Conservation (phyloP, 176 grass and related monocot species). For the Aegilops tauschii region DNA sequence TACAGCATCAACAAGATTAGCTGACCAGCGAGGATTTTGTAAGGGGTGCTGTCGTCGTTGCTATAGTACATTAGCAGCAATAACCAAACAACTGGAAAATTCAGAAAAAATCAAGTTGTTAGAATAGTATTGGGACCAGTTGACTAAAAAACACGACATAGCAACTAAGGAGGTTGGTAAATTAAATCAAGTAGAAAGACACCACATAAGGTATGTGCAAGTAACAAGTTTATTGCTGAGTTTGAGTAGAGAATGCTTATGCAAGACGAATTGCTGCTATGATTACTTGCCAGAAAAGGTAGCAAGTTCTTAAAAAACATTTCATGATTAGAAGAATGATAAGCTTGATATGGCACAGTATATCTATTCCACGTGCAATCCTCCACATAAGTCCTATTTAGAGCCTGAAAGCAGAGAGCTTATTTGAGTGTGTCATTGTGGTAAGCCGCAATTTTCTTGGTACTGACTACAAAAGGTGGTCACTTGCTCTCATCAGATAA, state of each 20-base stretch:
- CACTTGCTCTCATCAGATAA: neutral
- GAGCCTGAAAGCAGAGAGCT: neutral
- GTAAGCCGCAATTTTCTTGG: neutral
- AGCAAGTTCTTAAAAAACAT: neutral
- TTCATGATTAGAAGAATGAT: conserved; percentile 9
- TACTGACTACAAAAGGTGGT: neutral
- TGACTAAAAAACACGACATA: conserved; percentile 4
- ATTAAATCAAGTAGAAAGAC: conserved; percentile 7
- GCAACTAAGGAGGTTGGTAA: neutral
- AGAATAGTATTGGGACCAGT: neutral
- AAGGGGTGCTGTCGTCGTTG: conserved; percentile 78
- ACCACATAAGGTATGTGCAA: conserved; percentile 2
- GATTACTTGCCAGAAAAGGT: no score
- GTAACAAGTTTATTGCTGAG: neutral
- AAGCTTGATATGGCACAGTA: neutral
- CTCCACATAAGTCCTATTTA: neutral
- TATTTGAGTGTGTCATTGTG: neutral
- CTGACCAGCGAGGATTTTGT: conserved; percentile 89
- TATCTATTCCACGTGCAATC: neutral
- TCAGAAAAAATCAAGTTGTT: conserved; percentile 8
- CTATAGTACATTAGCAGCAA: conserved; percentile 64
- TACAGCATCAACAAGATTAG: conserved; percentile 85
- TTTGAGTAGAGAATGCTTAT: neutral
- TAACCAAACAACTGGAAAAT: conserved; percentile 76
- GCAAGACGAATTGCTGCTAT: no score